Evolutionary conservation across 2,329 filamentous ascomycete genomes (phyloP), one percentile per base, ranked within the genome.

Genomic region (Trichoderma breve): DNA sequence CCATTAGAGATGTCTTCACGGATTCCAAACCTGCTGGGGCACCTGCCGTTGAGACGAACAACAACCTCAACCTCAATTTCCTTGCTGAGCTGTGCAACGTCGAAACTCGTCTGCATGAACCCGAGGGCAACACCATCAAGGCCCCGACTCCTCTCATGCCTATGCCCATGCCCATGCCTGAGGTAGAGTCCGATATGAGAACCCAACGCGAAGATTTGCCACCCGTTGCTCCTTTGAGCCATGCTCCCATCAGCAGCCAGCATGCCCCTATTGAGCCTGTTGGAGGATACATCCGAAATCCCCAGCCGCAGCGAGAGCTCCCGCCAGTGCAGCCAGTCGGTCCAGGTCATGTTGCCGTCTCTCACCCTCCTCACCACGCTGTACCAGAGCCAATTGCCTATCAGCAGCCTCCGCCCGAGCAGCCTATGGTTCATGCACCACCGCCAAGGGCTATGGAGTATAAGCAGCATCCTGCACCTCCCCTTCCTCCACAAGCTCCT

Each of bases 1-100:
- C 80, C n/a, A 81, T 81, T 66, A 79, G 80, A n/a, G 83, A 84
- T 71, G 80, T 84, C 34, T 84, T 84, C 73, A 81, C 81, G 14
- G 77, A 81, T 68, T 78, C 80, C 8, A 81, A 79, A 71, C 80
- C 82, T 24, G 74, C 79, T 18, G n/a, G 32, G 28, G 67, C 77
- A 12, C 78, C 79, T 2, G 72, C 75, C 7, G 72, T 74, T 4
- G 77, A 79, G 12, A 71, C 72, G 15, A 76, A 77, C 34, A 72
- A 71, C 14, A 72, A 71, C 15, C 70, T 78, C 34, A 74, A 76
- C 26, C 80, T 83, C 47, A 79, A 80, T 71, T 72, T 81, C 8
- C 75, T 83, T 30, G 81, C 81, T 12, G 76, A 80, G 72, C 66
- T 83, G 47, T 82, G 81, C 76, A 78, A 78, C 26, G 74, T 81